These are phyloP conservation scores for Talaromyces adpressus DNA, from an alignment of 495 filamentous ascomycete species.

Conservation along the genomic window DNA sequence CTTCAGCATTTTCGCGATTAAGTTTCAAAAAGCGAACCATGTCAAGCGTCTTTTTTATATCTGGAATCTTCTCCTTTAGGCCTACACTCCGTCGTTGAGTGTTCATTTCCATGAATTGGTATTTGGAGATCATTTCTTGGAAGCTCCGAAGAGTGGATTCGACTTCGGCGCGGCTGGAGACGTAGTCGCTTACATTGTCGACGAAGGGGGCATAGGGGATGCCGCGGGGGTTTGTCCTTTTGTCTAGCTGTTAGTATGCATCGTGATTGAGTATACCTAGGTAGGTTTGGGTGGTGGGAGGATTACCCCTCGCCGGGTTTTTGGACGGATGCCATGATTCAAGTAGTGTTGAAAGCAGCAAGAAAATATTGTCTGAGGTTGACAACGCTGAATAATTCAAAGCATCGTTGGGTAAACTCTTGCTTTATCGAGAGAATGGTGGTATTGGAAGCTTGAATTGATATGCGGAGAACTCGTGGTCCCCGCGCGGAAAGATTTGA, in stretches of 20 bases:
- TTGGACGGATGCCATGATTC: conserved; percentile 2
- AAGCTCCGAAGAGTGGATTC: conserved; percentile 85
- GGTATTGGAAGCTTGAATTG: background rate
- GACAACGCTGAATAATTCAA: background rate
- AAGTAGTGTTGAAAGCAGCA: background rate
- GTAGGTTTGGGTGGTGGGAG: background rate
- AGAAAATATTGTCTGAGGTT: background rate
- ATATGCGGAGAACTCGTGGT: background rate
- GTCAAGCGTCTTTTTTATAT: conserved; percentile 96
- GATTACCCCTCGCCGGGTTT: conserved; percentile 8
- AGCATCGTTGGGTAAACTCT: background rate
- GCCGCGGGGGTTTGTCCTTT: conserved; percentile 55
- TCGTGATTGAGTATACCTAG: conserved; percentile 9
- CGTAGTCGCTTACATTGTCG: conserved; percentile 93
- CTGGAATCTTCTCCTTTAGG: conserved; percentile 89
- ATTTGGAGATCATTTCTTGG: conserved; percentile 99
- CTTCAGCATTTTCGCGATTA: conserved; percentile 21
- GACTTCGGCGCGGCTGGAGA: conserved; percentile 77
- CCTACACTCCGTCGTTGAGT: conserved; percentile 74
- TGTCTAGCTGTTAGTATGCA: background rate
- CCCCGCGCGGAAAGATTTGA: background rate
- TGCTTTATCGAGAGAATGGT: too few relatives aligned
- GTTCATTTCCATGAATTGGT: conserved; percentile 99
- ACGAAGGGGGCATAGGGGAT: conserved; percentile 95
- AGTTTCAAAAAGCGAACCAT: conserved; percentile 76